Conservation (phyloP, 352 stramenopile genomes). For the Peronospora farinosa region DNA sequence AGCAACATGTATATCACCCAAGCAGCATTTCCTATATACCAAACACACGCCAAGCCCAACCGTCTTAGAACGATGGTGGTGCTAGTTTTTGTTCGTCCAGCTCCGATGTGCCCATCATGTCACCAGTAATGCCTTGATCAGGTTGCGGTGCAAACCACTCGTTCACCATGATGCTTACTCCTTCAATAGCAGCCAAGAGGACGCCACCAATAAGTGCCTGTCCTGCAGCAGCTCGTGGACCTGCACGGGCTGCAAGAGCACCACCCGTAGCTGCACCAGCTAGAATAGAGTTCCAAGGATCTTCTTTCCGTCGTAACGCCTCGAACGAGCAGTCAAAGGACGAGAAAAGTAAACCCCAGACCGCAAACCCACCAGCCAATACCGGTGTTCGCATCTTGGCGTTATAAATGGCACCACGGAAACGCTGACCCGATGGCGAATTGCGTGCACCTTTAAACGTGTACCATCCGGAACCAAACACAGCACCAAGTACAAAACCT, state of each 20-base stretch:
- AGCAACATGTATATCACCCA: constrained; percentile 23
- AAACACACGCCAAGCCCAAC: constrained; percentile 17
- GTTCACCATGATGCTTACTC: constrained; percentile 94
- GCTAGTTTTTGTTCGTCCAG: constrained; percentile 82
- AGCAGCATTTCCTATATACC: constrained; percentile 19
- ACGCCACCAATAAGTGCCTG: constrained; percentile 93
- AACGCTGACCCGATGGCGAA: constrained; percentile 86
- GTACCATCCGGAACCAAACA: constrained; percentile 95
- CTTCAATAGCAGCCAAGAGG: constrained; percentile 95
- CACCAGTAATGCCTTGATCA: constrained; percentile 34
- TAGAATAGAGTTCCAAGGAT: constrained; percentile 99
- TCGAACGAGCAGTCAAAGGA: constrained; percentile 97
- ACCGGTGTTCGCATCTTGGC: constrained; percentile 92
- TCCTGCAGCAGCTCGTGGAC: constrained; percentile 89
- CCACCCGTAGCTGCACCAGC: constrained; percentile 94
- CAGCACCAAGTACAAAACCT: constrained; percentile 94
- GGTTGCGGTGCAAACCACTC: constrained; percentile 74
- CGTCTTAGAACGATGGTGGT: constrained; percentile 70
- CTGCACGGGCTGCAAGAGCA: constrained; percentile 91
- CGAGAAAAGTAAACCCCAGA: constrained; percentile 97
- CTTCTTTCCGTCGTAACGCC: constrained; percentile 96
- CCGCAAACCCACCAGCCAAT: constrained; percentile 89
- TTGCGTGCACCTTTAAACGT: constrained; percentile 93
- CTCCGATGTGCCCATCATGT: constrained; percentile 50
- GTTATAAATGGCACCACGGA: constrained; percentile 89